A percentile compares a stretch with the other conserved stretches of the same genome.
phyloP scores from a whole-genome alignment of 352 stramenopile genomes.

The Peronospora farinosa region DNA sequence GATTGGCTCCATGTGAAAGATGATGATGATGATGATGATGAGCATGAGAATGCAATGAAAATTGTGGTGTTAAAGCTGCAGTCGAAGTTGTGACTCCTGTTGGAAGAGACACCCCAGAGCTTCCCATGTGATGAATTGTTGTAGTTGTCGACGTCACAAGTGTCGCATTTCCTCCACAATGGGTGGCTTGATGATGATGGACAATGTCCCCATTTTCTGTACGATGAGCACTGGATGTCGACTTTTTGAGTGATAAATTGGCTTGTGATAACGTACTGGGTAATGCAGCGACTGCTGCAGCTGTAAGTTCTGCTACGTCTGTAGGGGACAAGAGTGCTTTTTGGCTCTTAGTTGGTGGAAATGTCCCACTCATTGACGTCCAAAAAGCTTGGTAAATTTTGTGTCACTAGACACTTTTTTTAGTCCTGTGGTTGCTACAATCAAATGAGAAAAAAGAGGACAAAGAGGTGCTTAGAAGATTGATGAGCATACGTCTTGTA shows the following conservation, averaged over 20 bases:
- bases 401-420: background rate
- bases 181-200: conserved; percentile 70
- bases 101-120: conserved; percentile 7
- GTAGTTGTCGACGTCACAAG: conserved; percentile 73
- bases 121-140: conserved; percentile 60
- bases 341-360: conserved; percentile 36
- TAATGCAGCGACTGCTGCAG: conserved; percentile 59
- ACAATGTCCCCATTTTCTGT: conserved; percentile 73
- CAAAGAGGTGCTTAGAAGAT: conserved; percentile 18
- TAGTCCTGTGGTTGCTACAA: background rate
- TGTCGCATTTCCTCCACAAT: conserved; percentile 60
- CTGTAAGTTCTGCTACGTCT: conserved; percentile 71
- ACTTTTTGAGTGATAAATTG: conserved; percentile 43
- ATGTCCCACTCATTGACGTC: conserved; percentile 42
- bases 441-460: conserved; percentile 5
- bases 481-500: background rate
- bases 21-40: conserved; percentile 53
- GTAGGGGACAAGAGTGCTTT: conserved; percentile 71
- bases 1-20: conserved; percentile 36
- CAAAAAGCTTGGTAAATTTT: conserved; percentile 1
- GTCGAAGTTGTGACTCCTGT: background rate
- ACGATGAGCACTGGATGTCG: conserved; percentile 43
- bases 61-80: conserved; percentile 31
- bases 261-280: conserved; percentile 56
- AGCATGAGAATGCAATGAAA: conserved; percentile 43